Conservation (phyloP, 202 grass and related monocot genomes). For the Eragrostis tef region DNA sequence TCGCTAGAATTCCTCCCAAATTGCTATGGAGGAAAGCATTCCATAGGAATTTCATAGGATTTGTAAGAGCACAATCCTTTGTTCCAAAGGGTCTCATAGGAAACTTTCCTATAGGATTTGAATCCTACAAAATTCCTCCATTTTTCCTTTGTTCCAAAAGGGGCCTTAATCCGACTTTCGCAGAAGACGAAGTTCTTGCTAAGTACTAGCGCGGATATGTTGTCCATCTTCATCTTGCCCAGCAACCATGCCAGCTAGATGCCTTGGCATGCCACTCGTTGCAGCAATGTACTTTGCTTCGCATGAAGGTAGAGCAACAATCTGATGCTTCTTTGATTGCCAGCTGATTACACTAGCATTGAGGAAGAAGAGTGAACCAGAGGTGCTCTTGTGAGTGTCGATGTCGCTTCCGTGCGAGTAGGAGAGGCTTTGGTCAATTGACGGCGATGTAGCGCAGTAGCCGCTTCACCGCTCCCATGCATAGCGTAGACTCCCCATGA, state of each 20-base stretch:
- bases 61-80: too few relatives aligned
- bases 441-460: conserved; percentile 8
- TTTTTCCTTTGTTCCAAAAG: too few relatives aligned
- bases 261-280: not conserved
- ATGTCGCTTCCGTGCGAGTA: not conserved
- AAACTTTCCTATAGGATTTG: too few relatives aligned
- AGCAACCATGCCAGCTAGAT: not conserved
- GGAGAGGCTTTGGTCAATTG: not conserved
- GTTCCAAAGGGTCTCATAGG: too few relatives aligned
- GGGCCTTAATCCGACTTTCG: too few relatives aligned
- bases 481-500: conserved; percentile 2
- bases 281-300: not conserved
- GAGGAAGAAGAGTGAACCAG: not conserved
- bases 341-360: too few relatives aligned
- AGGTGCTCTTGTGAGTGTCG: not conserved
- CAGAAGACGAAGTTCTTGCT: too few relatives aligned
- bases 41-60: too few relatives aligned
- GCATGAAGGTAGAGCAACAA: not conserved
- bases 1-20: too few relatives aligned
- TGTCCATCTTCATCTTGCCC: not conserved
- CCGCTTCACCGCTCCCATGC: conserved; percentile 5
- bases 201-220: not conserved
- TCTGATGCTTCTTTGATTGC: not conserved
- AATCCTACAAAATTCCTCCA: too few relatives aligned
- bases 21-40: too few relatives aligned